Evolutionary conservation across 306 rosid species (phyloP).

Genomic region (Biancaea sappan): DNA sequence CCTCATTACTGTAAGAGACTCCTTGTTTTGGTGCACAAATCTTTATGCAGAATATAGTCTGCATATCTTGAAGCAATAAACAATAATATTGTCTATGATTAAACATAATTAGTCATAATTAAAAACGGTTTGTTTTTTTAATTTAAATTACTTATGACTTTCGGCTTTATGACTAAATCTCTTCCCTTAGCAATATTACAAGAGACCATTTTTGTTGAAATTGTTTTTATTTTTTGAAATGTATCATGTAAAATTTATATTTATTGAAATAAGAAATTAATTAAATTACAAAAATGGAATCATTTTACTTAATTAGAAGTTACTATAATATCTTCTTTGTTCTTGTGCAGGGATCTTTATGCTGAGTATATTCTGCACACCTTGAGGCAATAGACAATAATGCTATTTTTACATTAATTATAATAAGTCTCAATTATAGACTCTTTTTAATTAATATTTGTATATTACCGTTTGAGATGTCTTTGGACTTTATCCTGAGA

Average conservation of each 20-base stretch:
- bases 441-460: background rate
- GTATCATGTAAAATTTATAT: too few relatives aligned
- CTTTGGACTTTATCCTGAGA: background rate
- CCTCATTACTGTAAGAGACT: conserved; percentile 4
- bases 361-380: conserved; percentile 85
- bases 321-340: too few relatives aligned
- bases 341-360: conserved; percentile 91
- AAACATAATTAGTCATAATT: conserved; percentile 37
- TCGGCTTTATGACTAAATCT: too few relatives aligned
- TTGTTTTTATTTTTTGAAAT: too few relatives aligned
- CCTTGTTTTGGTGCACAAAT: conserved; percentile 70
- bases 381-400: conserved; percentile 67
- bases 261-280: too few relatives aligned
- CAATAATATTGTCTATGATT: too few relatives aligned
- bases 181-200: too few relatives aligned
- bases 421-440: conserved; percentile 35
- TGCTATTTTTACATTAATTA: conserved; percentile 22
- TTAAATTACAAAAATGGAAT: too few relatives aligned
- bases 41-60: conserved; percentile 88
- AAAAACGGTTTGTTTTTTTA: background rate
- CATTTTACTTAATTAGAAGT: background rate
- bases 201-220: too few relatives aligned
- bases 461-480: background rate
- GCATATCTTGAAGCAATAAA: conserved; percentile 80
- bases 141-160: too few relatives aligned